Base-by-base conservation (phyloP, 2,329 filamentous ascomycete species). In the Calonectria leucothoes region DNA sequence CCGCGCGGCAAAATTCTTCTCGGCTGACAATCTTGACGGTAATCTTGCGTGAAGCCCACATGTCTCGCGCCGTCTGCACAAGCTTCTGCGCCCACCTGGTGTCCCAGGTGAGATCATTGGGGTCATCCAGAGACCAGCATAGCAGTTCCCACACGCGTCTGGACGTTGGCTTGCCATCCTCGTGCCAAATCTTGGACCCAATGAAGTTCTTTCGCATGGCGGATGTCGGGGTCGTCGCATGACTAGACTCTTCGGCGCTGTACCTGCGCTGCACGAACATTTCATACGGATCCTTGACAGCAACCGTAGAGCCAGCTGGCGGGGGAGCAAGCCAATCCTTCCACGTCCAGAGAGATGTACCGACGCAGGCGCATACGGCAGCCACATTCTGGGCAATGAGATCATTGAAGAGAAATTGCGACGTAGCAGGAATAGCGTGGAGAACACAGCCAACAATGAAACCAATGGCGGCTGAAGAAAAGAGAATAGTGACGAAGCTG, bases 331-430 rank as follows among this genome's bases (percentile, higher is more conserved):
- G 42, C 70, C 65, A 72, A 27, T 72, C 70, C 39, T 64, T 75
- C 73, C 73, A 75, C 8, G 70, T 67, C 59, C 67, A 75, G 7
- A 73, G 45, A 5, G 71, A 73, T 20, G 73, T 75, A 23, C 73
- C 73, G 17, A 65, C 23, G 7, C 67, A 68, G 3, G 73, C 73
- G 2, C 73, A 59, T 25, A 75, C 63, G 27, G 70, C 66, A 25
- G 73, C 71, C 8, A 66, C 45, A 42, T 75, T 75, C 39, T 75
- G 73, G 1, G 67, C 63, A 29, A 73, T 63, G 20, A 75, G 45
- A 20, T 75, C 73, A 35, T 49, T 75, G 35, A 70, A 75, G 2
- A 75, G 42, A 29, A 70, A 75, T 3, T 51, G 45, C 1, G 73
- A 66, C 4, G 71, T 75, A 12, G 65, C 51, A 1, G 73, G 73